These are phyloP conservation scores for Metarhizium sp. DNA, from an alignment of 2,329 filamentous ascomycete species.

Conservation along the genomic window DNA sequence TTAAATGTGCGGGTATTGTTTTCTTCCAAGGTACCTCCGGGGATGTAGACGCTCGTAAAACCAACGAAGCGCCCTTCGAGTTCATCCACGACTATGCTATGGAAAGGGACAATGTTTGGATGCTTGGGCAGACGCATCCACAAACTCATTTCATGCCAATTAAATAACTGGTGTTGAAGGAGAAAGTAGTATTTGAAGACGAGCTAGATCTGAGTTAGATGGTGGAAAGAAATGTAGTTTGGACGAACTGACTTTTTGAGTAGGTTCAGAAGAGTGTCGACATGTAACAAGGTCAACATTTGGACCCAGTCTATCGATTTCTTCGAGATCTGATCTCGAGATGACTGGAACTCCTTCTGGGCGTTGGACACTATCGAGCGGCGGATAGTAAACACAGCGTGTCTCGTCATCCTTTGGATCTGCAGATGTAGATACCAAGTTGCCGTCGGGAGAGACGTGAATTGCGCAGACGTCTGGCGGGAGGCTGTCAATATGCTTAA, in stretches of 20 bases:
- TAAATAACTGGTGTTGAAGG: conserved; percentile 4
- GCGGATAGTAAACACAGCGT: conserved; percentile 15
- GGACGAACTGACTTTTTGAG: conserved; percentile 3
- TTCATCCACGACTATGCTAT: conserved; percentile 23
- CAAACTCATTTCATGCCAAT: conserved; percentile 27
- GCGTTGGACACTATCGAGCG: conserved; percentile 9
- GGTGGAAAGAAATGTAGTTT: not conserved
- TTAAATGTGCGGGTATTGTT: conserved; percentile 22
- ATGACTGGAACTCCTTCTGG: conserved; percentile 9
- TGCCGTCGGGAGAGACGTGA: conserved; percentile 12
- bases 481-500: conserved; percentile 13
- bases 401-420: conserved; percentile 18
- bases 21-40: conserved; percentile 23
- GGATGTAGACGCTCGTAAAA: conserved; percentile 25
- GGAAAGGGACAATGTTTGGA: conserved; percentile 26
- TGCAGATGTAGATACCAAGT: conserved; percentile 11
- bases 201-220: conserved; percentile 6
- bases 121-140: conserved; percentile 25
- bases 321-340: conserved; percentile 15
- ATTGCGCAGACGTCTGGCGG: conserved; percentile 12
- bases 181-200: conserved; percentile 28
- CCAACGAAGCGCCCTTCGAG: conserved; percentile 23
- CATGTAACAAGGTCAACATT: conserved; percentile 17
- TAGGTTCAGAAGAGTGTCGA: conserved; percentile 5
- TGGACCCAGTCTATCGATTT: conserved; percentile 19